Conservation (phyloP, 108 stramenopile species). For the Epithemia pelagica region DNA sequence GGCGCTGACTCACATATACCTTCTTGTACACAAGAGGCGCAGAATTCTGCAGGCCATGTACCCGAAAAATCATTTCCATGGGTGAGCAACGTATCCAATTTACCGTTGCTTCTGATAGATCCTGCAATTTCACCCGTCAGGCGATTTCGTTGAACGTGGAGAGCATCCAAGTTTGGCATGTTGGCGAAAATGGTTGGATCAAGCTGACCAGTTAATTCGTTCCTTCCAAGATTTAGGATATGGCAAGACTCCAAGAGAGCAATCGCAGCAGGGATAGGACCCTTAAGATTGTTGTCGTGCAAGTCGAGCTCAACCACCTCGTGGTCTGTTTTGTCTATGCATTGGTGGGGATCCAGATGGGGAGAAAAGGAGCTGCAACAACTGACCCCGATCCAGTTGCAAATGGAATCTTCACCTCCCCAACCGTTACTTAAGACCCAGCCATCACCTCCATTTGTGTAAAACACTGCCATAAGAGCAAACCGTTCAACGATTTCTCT, state of each 20-base stretch:
- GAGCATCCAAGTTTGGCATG: constrained; percentile 19
- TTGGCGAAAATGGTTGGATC: constrained; percentile 15
- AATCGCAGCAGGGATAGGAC: constrained; percentile 23
- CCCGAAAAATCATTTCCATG: constrained; percentile 37
- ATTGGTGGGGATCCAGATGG: neutral
- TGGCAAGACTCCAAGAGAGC: constrained; percentile 7
- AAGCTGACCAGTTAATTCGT: constrained; percentile 14
- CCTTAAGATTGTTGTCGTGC: constrained; percentile 26
- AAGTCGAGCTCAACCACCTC: constrained; percentile 16
- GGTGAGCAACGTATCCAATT: constrained; percentile 31
- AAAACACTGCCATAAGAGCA: constrained; percentile 31
- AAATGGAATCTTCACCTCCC: constrained; percentile 23
- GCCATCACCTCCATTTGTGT: constrained; percentile 20
- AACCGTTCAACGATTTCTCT: constrained; percentile 16
- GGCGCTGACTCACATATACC: constrained; percentile 6
- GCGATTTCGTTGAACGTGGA: constrained; percentile 34
- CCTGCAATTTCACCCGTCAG: constrained; percentile 31
- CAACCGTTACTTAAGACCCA: constrained; percentile 33
- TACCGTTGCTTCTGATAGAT: constrained; percentile 18
- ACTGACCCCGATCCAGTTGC: constrained; percentile 36
- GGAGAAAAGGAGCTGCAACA: constrained; percentile 7
- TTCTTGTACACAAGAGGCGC: constrained; percentile 12
- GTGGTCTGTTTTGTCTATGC: neutral
- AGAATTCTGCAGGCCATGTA: constrained; percentile 31
- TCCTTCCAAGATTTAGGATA: constrained; percentile 15